A percentile compares a stretch with the other conserved stretches of the same genome.
Evolutionary conservation across 768 basidiomycete genomes (phyloP).

Genomic region (Podaxis pistillaris): DNA sequence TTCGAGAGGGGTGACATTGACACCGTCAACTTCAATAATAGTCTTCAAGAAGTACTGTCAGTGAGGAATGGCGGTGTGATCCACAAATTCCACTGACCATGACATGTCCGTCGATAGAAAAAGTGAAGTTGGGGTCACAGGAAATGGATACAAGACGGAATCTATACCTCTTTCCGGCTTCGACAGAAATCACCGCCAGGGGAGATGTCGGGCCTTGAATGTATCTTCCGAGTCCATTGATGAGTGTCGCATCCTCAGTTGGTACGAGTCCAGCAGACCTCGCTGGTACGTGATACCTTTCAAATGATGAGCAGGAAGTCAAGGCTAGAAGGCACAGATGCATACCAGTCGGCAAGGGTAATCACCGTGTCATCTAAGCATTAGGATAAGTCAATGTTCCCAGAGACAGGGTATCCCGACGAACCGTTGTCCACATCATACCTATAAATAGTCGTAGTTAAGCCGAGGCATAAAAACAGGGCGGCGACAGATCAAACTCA

Average conservation of each 20-base stretch:
- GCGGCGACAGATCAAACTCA: neutral
- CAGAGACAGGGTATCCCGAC: neutral
- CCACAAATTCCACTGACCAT: conserved; percentile 23
- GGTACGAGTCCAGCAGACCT: conserved; percentile 27
- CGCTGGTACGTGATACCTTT: conserved; percentile 31
- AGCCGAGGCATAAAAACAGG: neutral
- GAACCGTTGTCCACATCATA: conserved; percentile 46
- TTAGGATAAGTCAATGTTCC: neutral
- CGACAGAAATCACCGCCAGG: conserved; percentile 39
- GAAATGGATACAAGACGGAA: conserved; percentile 46
- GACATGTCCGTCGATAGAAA: conserved; percentile 46
- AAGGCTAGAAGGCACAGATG: neutral
- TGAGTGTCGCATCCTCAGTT: conserved; percentile 34
- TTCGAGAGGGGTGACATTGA: conserved; percentile 32
- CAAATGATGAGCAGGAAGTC: neutral
- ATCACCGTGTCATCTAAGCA: conserved; percentile 41
- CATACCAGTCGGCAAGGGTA: conserved; percentile 46
- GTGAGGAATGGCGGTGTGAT: neutral
- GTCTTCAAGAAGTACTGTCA: conserved; percentile 21
- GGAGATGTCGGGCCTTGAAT: conserved; percentile 30
- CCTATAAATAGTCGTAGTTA: conserved; percentile 11
- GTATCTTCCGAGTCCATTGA: conserved; percentile 51
- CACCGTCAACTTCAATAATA: conserved; percentile 40
- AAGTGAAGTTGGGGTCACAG: conserved; percentile 43
- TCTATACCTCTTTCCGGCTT: conserved; percentile 39